Conservation (phyloP, 208 protist species). For the Kentomonas sorsogonicus region DNA sequence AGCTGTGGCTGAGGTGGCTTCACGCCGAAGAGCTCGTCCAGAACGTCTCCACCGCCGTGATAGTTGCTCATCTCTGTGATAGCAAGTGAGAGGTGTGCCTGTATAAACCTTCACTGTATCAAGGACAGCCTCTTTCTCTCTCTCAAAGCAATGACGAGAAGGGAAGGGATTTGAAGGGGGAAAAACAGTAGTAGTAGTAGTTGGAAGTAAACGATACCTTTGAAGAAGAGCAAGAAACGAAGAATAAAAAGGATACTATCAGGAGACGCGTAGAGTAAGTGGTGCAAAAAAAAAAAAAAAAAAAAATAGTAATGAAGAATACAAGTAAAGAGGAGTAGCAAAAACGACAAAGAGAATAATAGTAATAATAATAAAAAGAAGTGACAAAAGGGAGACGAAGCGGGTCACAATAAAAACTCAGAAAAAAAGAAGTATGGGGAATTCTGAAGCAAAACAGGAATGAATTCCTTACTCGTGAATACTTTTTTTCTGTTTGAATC, state of each 20-base stretch:
- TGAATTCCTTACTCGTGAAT: background rate
- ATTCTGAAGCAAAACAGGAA: constrained; percentile 2
- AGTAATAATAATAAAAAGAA: constrained; percentile 5
- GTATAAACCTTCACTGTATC: too few species aligned
- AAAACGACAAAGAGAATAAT: background rate
- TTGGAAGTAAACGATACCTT: too few species aligned
- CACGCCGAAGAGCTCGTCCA: constrained; percentile 76
- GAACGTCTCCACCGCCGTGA: too few species aligned
- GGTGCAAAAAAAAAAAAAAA: constrained; percentile 8
- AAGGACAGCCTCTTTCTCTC: too few species aligned
- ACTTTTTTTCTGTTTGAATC: constrained; percentile 9
- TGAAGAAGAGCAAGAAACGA: too few species aligned
- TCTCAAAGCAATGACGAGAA: too few species aligned
- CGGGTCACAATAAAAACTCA: background rate
- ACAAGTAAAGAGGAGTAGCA: constrained; percentile 2
- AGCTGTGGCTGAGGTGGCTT: constrained; percentile 11
- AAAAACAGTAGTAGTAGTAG: too few species aligned
- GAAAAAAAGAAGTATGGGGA: background rate
- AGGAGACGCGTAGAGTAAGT: too few species aligned
- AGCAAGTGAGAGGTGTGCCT: too few species aligned
- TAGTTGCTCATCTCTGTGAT: too few species aligned
- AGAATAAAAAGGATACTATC: too few species aligned
- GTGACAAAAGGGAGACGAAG: constrained; percentile 3
- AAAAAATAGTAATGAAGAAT: background rate
- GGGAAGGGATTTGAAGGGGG: too few species aligned